These are phyloP conservation scores for Penicillium turbatum DNA, from an alignment of 495 filamentous ascomycete species.

Conservation along the genomic window DNA sequence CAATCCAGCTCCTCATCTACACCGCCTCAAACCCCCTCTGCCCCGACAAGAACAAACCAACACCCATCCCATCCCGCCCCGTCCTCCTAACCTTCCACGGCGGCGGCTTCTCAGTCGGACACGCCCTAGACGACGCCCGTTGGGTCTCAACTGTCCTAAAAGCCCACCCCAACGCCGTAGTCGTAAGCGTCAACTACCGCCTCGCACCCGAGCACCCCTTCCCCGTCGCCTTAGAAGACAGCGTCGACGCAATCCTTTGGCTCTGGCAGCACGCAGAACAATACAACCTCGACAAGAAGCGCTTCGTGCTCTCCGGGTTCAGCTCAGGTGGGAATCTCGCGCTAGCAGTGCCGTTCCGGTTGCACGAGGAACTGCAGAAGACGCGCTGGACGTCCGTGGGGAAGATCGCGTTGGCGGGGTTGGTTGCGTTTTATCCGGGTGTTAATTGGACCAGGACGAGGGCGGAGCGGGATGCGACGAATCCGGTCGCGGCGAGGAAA, in stretches of 20 bases:
- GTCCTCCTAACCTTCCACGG: slow-evolving; percentile 29
- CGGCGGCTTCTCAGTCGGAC: slow-evolving; percentile 38
- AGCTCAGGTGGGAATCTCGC: slow-evolving; percentile 72
- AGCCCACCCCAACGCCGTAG: slow-evolving; percentile 7
- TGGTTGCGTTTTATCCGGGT: slow-evolving; percentile 67
- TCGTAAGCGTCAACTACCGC: slow-evolving; percentile 32
- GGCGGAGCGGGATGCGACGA: slow-evolving; percentile 32
- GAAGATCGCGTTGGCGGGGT: slow-evolving; percentile 30
- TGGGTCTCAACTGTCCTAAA: slow-evolving; percentile 14
- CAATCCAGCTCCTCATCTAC: slow-evolving; percentile 22
- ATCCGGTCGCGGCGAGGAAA: slow-evolving; percentile 13
- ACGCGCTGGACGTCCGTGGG: background rate
- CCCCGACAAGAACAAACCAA: background rate
- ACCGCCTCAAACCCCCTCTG: slow-evolving; percentile 6
- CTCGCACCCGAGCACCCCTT: slow-evolving; percentile 38
- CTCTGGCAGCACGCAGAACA: slow-evolving; percentile 49
- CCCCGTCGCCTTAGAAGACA: slow-evolving; percentile 58
- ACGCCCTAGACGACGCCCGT: slow-evolving; percentile 24
- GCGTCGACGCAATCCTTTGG: slow-evolving; percentile 52
- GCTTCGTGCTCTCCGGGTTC: slow-evolving; percentile 65
- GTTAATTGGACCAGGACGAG: slow-evolving; percentile 68
- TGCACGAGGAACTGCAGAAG: slow-evolving; percentile 33
- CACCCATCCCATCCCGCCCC: background rate
- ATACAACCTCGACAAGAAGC: slow-evolving; percentile 42
- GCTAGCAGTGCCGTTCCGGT: slow-evolving; percentile 61